Percentiles rank a stretch among this genome's conserved stretches.
phyloP scores from a whole-genome alignment of 192 early-diverging fungal species.

The Podila epigama region DNA sequence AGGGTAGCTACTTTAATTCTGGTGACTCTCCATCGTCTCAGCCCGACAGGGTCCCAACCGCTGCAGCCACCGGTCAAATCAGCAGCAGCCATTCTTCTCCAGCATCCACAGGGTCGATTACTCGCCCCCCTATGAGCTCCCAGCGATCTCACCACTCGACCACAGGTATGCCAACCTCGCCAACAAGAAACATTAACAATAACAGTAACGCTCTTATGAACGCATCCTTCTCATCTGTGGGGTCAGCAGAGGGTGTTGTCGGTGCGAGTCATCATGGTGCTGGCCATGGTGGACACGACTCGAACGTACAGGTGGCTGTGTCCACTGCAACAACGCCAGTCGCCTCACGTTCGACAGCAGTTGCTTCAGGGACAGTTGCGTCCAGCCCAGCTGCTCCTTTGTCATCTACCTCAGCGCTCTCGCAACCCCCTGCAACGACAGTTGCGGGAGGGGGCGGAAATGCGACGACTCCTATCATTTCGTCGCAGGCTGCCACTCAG shows the following conservation, averaged over 20 bases:
- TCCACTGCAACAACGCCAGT: not conserved
- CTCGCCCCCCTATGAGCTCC: slow-evolving; percentile 32
- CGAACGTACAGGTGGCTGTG: not conserved
- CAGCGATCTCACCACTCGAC: slow-evolving; percentile 8
- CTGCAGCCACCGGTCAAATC: too few relatives aligned
- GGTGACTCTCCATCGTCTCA: not conserved
- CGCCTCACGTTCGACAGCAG: not conserved
- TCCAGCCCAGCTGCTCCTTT: not conserved
- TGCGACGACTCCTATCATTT: not conserved
- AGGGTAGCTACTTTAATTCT: too few relatives aligned
- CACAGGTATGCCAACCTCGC: slow-evolving; percentile 7
- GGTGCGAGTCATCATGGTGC: not conserved
- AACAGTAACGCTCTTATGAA: not conserved
- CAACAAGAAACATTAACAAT: not conserved
- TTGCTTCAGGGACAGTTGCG: not conserved
- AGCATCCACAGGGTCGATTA: slow-evolving; percentile 10
- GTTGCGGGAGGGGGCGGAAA: not conserved
- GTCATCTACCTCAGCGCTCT: not conserved
- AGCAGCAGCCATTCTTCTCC: slow-evolving; percentile 10
- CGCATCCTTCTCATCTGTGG: slow-evolving; percentile 31
- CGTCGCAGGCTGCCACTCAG: too few relatives aligned
- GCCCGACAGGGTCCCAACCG: slow-evolving; percentile 5
- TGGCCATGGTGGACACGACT: not conserved
- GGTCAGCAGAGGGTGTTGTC: slow-evolving; percentile 5
- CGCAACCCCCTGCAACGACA: not conserved